Evolutionary conservation across 805 yeast genomes (phyloP).

Genomic region (Yarrowia porcina): DNA sequence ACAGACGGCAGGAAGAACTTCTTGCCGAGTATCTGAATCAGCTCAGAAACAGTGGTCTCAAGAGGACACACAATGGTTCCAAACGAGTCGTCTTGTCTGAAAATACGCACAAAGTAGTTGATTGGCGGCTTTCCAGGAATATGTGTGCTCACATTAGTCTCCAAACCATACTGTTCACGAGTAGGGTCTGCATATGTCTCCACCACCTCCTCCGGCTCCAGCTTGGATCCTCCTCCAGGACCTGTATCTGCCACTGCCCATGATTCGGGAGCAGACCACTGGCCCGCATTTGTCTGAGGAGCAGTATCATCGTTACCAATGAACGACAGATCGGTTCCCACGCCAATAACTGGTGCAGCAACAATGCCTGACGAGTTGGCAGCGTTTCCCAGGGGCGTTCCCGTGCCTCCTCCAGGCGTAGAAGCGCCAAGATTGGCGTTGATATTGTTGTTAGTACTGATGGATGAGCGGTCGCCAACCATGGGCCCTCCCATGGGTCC

Average conservation of each 20-base stretch:
- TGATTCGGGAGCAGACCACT: conserved; percentile 35
- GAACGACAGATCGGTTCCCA: conserved; percentile 28
- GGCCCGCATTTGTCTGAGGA: conserved; percentile 12
- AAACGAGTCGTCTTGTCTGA: conserved; percentile 78
- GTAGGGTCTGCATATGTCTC: conserved; percentile 16
- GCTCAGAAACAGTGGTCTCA: conserved; percentile 71
- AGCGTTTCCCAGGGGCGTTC: background rate
- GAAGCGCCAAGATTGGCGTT: background rate
- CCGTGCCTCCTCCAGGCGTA: background rate
- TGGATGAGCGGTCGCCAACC: conserved; percentile 28
- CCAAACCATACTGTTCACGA: conserved; percentile 19
- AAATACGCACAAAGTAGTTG: conserved; percentile 54
- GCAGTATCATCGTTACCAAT: conserved; percentile 21
- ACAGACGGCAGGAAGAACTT: conserved; percentile 70
- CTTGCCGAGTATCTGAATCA: conserved; percentile 66
- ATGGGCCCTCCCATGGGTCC: conserved; percentile 22
- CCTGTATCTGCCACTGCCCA: conserved; percentile 32
- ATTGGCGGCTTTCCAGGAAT: conserved; percentile 23
- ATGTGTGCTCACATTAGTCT: conserved; percentile 1
- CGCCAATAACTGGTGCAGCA: conserved; percentile 8
- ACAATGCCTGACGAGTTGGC: background rate
- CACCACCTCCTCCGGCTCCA: conserved; percentile 16
- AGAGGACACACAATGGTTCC: conserved; percentile 78
- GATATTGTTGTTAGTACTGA: background rate
- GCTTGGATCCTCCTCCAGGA: background rate